Evolutionary conservation across 192 early-diverging fungal species (phyloP).

Genomic region (Umbelopsis isabellina): DNA sequence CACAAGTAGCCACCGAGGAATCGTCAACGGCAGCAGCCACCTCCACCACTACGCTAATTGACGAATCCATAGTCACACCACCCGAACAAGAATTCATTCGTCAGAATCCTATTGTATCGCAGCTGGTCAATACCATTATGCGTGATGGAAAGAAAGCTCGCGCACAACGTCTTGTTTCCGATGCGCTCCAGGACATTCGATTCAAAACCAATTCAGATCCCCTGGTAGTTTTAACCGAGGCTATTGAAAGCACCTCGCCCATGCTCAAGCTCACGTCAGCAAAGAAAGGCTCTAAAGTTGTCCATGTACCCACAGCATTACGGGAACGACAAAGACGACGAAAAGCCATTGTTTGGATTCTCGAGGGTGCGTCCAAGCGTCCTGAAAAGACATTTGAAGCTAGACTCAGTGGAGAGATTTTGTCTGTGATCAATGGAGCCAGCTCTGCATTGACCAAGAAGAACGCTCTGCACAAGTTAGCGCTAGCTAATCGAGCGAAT

Average conservation of each 20-base stretch:
- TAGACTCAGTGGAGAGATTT: constrained; percentile 76
- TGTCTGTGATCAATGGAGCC: constrained; percentile 77
- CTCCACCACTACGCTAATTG: background rate
- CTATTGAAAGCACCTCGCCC: constrained; percentile 75
- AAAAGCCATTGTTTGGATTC: constrained; percentile 85
- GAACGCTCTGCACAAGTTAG: constrained; percentile 76
- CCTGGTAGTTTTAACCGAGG: constrained; percentile 64
- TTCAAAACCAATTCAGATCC: constrained; percentile 60
- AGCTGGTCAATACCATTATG: constrained; percentile 92
- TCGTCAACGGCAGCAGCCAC: background rate
- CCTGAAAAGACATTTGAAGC: constrained; percentile 68
- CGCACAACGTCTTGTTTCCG: constrained; percentile 67
- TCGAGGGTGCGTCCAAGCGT: constrained; percentile 70
- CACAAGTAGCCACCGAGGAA: background rate
- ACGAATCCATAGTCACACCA: background rate
- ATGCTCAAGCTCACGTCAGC: constrained; percentile 71
- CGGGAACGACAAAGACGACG: constrained; percentile 75
- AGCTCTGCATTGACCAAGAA: constrained; percentile 75
- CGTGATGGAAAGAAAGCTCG: constrained; percentile 86
- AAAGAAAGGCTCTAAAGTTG: constrained; percentile 81
- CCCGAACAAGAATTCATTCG: constrained; percentile 3
- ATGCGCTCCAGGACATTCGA: constrained; percentile 72
- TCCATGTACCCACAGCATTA: constrained; percentile 79
- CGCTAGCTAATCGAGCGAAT: constrained; percentile 82
- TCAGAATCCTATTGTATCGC: constrained; percentile 55